Conservation (phyloP, 129 eudicot genomes). For the Kitagawia praeruptora region DNA sequence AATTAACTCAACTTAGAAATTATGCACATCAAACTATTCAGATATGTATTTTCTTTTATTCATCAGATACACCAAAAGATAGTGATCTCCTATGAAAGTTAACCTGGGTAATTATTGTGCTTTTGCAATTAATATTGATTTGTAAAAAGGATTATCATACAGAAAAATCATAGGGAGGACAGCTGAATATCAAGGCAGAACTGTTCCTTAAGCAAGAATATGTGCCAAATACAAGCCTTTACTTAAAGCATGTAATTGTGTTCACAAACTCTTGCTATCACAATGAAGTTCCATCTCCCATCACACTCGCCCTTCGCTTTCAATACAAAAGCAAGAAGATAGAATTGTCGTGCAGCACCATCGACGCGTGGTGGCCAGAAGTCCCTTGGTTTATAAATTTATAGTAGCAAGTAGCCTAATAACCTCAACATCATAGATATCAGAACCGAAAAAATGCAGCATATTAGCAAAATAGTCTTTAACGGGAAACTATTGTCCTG, state of each 20-base stretch:
- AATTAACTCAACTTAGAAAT: no score
- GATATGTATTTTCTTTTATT: neutral
- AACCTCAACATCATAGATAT: constrained; percentile 7
- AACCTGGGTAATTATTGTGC: neutral
- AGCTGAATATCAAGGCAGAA: neutral
- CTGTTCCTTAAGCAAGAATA: neutral
- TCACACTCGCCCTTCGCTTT: neutral
- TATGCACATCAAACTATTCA: neutral
- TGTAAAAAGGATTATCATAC: no score
- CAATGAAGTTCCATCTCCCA: constrained; percentile 1
- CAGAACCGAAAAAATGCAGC: neutral
- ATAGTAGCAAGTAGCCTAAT: neutral
- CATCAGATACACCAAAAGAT: neutral
- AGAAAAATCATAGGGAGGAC: neutral
- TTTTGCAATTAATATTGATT: no score
- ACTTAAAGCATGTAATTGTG: neutral
- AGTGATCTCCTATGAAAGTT: neutral
- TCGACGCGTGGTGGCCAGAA: constrained; percentile 2
- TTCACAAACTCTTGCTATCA: neutral
- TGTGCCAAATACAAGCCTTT: constrained; percentile 6
- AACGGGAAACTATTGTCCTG: neutral
- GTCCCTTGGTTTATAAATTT: neutral
- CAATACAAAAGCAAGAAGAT: neutral
- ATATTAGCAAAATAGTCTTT: neutral
- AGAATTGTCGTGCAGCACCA: neutral